These are phyloP conservation scores for Phytophthora hybrid DNA, from an alignment of 352 stramenopile species.

Conservation along the genomic window DNA sequence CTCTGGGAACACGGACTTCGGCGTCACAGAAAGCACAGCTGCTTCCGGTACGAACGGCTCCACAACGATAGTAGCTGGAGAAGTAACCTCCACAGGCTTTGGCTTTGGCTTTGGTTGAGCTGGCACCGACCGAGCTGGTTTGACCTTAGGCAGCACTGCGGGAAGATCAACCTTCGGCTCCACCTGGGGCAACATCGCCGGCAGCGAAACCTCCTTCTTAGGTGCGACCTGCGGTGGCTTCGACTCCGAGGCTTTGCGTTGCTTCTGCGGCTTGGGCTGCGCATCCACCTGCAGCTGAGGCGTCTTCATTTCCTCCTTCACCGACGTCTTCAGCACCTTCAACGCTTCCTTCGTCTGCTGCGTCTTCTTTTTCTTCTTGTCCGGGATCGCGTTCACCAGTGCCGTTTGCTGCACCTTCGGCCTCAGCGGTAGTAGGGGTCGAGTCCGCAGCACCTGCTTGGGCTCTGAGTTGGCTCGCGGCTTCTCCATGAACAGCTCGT, in stretches of 20 bases:
- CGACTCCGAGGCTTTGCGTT: slow-evolving; percentile 2
- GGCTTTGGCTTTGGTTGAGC: slow-evolving; percentile 10
- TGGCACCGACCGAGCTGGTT: not conserved
- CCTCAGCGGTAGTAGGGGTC: slow-evolving; percentile 31
- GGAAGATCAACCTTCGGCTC: slow-evolving; percentile 6
- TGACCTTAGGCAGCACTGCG: slow-evolving; percentile 16
- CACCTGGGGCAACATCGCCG: slow-evolving; percentile 15
- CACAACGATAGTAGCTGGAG: slow-evolving; percentile 18
- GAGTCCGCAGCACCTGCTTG: slow-evolving; percentile 36
- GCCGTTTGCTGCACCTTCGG: slow-evolving; percentile 25
- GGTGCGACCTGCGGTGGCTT: slow-evolving; percentile 5
- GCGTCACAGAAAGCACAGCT: slow-evolving; percentile 5
- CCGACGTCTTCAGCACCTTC: slow-evolving; percentile 7
- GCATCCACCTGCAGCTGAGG: slow-evolving; percentile 7
- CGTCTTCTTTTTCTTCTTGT: slow-evolving; percentile 22
- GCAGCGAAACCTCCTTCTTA: slow-evolving; percentile 16
- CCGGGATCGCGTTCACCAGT: slow-evolving; percentile 1
- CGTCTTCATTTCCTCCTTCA: slow-evolving; percentile 19
- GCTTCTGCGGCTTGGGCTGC: slow-evolving; percentile 20
- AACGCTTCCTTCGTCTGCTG: slow-evolving; percentile 7
- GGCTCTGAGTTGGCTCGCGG: slow-evolving; percentile 39
- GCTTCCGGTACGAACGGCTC: slow-evolving; percentile 14
- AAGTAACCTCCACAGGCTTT: not conserved
- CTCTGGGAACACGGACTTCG: slow-evolving; percentile 30
- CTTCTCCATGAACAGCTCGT: slow-evolving; percentile 34